Percentiles rank a stretch among this genome's conserved stretches.
Conservation (phyloP, 768 basidiomycete genomes). For the Gloeopeniophorella convolvens region DNA sequence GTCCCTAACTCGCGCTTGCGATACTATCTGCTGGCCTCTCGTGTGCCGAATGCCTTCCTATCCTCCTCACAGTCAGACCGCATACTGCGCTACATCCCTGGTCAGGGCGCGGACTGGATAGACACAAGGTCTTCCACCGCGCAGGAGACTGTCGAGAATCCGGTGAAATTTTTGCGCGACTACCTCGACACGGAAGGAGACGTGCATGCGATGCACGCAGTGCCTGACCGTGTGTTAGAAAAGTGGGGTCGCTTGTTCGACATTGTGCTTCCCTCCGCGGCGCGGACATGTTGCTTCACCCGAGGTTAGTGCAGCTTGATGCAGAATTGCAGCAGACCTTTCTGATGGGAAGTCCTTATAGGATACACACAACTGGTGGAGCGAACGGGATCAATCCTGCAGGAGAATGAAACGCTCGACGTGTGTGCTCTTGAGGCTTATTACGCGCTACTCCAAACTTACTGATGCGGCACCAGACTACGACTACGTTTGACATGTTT, state of each 20-base stretch:
- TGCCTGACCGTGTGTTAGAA: slow-evolving; percentile 56
- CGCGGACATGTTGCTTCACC: slow-evolving; percentile 74
- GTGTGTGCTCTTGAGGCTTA: slow-evolving; percentile 33
- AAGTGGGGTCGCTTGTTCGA: slow-evolving; percentile 82
- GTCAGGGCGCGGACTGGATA: slow-evolving; percentile 35
- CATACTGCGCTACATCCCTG: slow-evolving; percentile 51
- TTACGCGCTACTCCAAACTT: background rate
- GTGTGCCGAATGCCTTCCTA: slow-evolving; percentile 31
- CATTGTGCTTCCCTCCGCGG: slow-evolving; percentile 59
- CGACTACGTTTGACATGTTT: slow-evolving; percentile 50
- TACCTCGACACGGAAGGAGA: slow-evolving; percentile 36
- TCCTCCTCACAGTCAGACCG: slow-evolving; percentile 25
- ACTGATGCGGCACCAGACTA: slow-evolving; percentile 40
- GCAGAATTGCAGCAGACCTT: background rate
- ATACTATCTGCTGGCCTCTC: slow-evolving; percentile 72
- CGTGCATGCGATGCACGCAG: slow-evolving; percentile 23
- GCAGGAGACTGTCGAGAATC: slow-evolving; percentile 9
- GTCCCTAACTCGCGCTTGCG: slow-evolving; percentile 78
- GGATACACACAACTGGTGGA: slow-evolving; percentile 76
- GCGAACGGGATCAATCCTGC: slow-evolving; percentile 70
- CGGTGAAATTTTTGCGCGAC: slow-evolving; percentile 24
- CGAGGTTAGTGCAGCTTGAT: slow-evolving; percentile 41
- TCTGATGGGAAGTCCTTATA: slow-evolving; percentile 24
- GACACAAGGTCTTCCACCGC: slow-evolving; percentile 31
- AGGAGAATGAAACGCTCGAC: slow-evolving; percentile 60